These are phyloP conservation scores for Suillus occidentalis DNA, from an alignment of 768 basidiomycete genomes.

Conservation along the genomic window DNA sequence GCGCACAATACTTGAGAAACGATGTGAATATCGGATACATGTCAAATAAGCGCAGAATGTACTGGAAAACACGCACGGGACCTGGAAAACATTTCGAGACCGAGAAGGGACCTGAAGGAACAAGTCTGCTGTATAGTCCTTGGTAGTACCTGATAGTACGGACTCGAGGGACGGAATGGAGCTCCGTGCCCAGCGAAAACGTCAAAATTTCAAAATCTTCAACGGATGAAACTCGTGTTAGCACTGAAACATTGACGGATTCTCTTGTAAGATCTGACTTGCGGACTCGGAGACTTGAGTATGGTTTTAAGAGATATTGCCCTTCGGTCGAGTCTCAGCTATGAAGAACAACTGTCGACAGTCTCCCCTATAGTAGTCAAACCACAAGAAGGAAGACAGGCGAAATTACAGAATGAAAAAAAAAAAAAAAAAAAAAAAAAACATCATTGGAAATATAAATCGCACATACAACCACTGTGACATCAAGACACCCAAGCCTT, in stretches of 20 bases:
- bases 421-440: too few species aligned
- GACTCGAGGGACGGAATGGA: neutral
- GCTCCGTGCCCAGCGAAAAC: neutral
- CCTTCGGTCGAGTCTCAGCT: neutral
- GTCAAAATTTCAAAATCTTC: neutral
- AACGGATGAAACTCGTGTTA: neutral
- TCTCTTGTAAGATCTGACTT: neutral
- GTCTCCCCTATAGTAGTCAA: neutral
- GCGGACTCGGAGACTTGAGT: neutral
- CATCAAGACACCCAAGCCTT: neutral
- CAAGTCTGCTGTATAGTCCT: neutral
- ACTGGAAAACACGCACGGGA: neutral
- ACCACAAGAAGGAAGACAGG: neutral
- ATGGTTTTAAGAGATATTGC: neutral
- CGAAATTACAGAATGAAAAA: neutral
- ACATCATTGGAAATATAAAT: slow-evolving; percentile 1
- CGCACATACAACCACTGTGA: neutral
- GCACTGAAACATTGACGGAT: neutral
- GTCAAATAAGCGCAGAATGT: neutral
- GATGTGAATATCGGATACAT: neutral
- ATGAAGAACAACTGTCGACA: neutral
- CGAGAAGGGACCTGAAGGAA: neutral
- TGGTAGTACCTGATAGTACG: neutral
- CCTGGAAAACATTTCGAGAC: neutral
- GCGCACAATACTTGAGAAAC: neutral